Evolutionary conservation across 805 yeast genomes (phyloP).

Genomic region (Komagataella pseudopastoris): DNA sequence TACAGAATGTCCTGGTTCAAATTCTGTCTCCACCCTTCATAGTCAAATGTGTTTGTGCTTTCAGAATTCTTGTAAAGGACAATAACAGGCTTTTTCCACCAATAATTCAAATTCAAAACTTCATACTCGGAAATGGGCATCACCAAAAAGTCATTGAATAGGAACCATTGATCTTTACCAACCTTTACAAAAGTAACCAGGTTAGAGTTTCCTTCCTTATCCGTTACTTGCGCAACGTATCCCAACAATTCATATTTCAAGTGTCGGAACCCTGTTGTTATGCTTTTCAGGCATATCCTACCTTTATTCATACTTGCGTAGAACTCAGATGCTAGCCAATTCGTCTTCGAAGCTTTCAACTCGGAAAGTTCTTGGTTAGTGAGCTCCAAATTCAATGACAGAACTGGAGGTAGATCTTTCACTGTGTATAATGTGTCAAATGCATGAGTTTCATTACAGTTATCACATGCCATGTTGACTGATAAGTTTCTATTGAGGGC

Average conservation of each 20-base stretch:
- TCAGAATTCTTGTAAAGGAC: slow-evolving; percentile 47
- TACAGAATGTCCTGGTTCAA: slow-evolving; percentile 56
- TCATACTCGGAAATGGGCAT: slow-evolving; percentile 62
- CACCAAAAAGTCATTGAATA: slow-evolving; percentile 88
- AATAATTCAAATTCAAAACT: slow-evolving; percentile 52
- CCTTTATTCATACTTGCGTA: slow-evolving; percentile 28
- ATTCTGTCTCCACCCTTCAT: slow-evolving; percentile 35
- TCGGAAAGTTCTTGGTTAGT: slow-evolving; percentile 38
- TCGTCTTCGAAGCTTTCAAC: slow-evolving; percentile 27
- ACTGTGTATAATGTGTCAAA: slow-evolving; percentile 41
- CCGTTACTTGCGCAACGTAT: slow-evolving; percentile 52
- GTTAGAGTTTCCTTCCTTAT: slow-evolving; percentile 41
- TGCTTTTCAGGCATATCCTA: slow-evolving; percentile 22
- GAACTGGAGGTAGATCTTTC: slow-evolving; percentile 41
- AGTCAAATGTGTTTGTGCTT: slow-evolving; percentile 23
- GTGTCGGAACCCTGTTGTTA: slow-evolving; percentile 11
- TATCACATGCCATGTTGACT: slow-evolving; percentile 37
- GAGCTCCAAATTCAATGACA: slow-evolving; percentile 48
- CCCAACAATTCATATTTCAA: slow-evolving; percentile 51
- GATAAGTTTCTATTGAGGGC: slow-evolving; percentile 40
- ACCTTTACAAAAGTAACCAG: slow-evolving; percentile 46
- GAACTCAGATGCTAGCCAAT: slow-evolving; percentile 55
- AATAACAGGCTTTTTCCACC: slow-evolving; percentile 80
- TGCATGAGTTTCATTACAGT: slow-evolving; percentile 35
- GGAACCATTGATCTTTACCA: slow-evolving; percentile 44